A percentile compares a stretch with the other conserved stretches of the same genome.
Conservation (phyloP, 192 early-diverging fungal genomes). For the Powellomyces hirtus region DNA sequence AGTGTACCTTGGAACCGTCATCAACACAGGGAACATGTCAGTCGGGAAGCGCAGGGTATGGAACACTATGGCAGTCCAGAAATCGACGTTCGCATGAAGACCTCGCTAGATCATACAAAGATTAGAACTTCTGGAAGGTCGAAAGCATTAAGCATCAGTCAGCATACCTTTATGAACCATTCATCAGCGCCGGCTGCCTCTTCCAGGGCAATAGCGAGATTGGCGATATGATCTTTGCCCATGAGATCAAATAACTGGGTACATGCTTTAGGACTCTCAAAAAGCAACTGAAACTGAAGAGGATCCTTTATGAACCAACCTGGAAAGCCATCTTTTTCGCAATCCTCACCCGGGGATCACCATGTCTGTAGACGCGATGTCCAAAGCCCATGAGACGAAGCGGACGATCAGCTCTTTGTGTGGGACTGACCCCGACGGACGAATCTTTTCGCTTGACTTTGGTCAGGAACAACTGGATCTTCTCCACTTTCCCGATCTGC, state of each 20-base stretch:
- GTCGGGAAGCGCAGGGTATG: constrained; percentile 46
- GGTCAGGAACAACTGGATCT: constrained; percentile 56
- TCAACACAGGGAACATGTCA: constrained; percentile 64
- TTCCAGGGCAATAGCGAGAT: constrained; percentile 64
- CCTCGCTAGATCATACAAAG: constrained; percentile 56
- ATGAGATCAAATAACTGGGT: constrained; percentile 54
- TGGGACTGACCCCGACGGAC: background rate
- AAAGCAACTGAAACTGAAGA: no score
- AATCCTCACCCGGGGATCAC: constrained; percentile 61
- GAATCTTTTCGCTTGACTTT: constrained; percentile 53
- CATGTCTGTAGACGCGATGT: constrained; percentile 58
- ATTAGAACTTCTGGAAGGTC: no score
- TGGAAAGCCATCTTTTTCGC: constrained; percentile 56
- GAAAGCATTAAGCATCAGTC: no score
- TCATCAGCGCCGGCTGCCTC: constrained; percentile 46
- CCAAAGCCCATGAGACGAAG: constrained; percentile 63
- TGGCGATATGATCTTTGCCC: constrained; percentile 52
- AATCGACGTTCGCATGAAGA: constrained; percentile 61
- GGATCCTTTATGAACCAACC: constrained; percentile 22
- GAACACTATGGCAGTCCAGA: constrained; percentile 49
- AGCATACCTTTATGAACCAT: constrained; percentile 18
- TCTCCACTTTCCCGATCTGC: constrained; percentile 55
- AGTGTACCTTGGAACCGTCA: constrained; percentile 25
- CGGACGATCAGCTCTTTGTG: constrained; percentile 4
- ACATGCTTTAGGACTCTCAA: no score